Base-by-base conservation (phyloP, 352 stramenopile genomes). In the Globisporangium carolinianum region DNA sequence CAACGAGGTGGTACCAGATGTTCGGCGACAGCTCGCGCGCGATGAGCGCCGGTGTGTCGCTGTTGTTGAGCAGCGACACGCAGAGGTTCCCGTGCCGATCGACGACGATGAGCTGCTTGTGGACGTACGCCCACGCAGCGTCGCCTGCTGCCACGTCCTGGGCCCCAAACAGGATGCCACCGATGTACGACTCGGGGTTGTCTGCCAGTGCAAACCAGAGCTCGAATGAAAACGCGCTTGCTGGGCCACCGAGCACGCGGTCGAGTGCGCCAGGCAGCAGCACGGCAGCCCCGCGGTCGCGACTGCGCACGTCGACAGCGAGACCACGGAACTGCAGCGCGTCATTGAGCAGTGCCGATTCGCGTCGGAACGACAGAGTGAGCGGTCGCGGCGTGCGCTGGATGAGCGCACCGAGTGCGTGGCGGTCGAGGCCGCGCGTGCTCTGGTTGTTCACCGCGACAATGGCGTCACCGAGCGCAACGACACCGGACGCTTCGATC, bases 201-300 rank as follows among this genome's bases (percentile, higher is more conserved):
- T 87, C 76, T 11, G 63, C 69, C 17, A 90, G 65, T 10, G 72
- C 85, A 66, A 90, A 90, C 77, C 80, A 90, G 9, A 85, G 65
- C 47, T 82, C 78, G 48, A 88, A 68, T 0, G 76, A 74, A 55
- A 90, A 90, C 46, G 55, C 55, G 32, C 67, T 60, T 14, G 65
- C 51, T 11, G 58, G 49, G 4, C 61, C 70, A 6, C 64, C 60
- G 14, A 87, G 62, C 17, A 88, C 43, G 3, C 62, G 45, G 36
- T 72, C 77, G 17, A 83, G 57, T 46, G 77, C 68, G 15, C 68
- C 65, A 0, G 76, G 76, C 14, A 90, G 56, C 8, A 72, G 55
- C 10, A 88, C 15, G 3, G 71, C 70, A 5, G 75, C 83, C 2
- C 77, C 78, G 35, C 77, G 50, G 37, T 55, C 50, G 18, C 50